Evolutionary conservation across 176 grass and related monocot species (phyloP), one percentile per base, ranked within the genome.

Genomic region (Leersia perrieri): DNA sequence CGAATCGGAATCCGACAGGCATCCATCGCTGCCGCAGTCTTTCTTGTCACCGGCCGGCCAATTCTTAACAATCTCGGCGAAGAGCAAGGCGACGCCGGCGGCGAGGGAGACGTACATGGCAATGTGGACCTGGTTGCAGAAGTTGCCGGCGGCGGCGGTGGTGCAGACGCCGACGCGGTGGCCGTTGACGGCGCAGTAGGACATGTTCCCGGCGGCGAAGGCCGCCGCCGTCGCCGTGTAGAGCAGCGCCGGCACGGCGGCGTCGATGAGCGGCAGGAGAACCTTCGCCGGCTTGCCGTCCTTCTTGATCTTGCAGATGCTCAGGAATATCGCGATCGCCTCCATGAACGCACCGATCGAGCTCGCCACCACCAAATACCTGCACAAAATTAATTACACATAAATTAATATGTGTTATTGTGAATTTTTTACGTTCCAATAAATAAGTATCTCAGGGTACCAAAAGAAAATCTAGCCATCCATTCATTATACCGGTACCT

Each of bases 121-220:
- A 5, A 82, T 1, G 12, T 70, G 82, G 33, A 82, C 87, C 78
- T 85, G 82, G 28, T 73, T 72, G 72, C 87, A 85, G 87, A 89
- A 89, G 72, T 72, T 82, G 60, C 42, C 34, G 0, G 53, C 23
- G 71, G 71, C 11, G 16, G 22, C 22, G 34, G 33, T 58, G n/a
- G 9, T 57, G 66, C 87, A 89, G 66, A 85, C 23, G 66, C 72
- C 81, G 41, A 89, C 23, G 11, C 66, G 77, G 34, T 6, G 30
- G 11, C 87, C 78, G 86, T 73, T 8, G 1, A 72, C 29, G 3
- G 72, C 60, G 82, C 87, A 89, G 87, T 82, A 89, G 66, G 33
- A 60, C 44, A 89, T 25, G 76, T 72, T 2, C 7, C 5, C 1
- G 1, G 66, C 38, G 22, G 77, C 87, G 82, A 89, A 82, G 1